These are phyloP conservation scores for Magnaporthiopsis poae DNA, from an alignment of 2,329 filamentous ascomycete species.

Conservation along the genomic window DNA sequence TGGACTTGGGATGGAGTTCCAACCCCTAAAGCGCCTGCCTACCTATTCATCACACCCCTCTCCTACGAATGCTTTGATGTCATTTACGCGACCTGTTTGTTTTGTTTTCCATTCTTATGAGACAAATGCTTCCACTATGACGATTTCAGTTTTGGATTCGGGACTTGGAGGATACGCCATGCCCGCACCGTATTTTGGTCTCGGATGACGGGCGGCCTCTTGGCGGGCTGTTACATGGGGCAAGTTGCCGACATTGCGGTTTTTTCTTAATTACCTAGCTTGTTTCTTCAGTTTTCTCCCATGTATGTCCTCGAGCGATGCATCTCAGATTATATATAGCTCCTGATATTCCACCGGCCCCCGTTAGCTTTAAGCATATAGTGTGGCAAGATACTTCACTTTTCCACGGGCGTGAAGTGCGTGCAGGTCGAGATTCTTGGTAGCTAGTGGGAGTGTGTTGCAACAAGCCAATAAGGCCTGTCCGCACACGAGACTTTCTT, in stretches of 20 bases:
- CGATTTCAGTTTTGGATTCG: background rate
- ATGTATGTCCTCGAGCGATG: background rate
- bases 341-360: background rate
- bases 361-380: background rate
- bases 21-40: conserved; percentile 9
- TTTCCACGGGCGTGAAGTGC: background rate
- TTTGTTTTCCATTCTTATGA: too few relatives aligned
- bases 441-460: too few relatives aligned
- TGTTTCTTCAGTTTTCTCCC: background rate
- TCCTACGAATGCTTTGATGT: background rate
- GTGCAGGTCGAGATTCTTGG: background rate
- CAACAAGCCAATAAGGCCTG: too few relatives aligned
- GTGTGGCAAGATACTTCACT: background rate
- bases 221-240: background rate
- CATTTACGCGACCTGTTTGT: background rate
- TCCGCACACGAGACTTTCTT: too few relatives aligned
- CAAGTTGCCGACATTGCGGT: background rate
- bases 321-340: background rate
- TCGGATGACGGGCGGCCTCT: background rate
- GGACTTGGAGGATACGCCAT: background rate
- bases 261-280: background rate
- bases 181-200: background rate
- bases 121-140: too few relatives aligned
- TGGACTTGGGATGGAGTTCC: conserved; percentile 42
- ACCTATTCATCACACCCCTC: background rate